A percentile compares a stretch with the other conserved stretches of the same genome.
phyloP scores from a whole-genome alignment of 306 rosid species.

The Ormosia semicastrata region DNA sequence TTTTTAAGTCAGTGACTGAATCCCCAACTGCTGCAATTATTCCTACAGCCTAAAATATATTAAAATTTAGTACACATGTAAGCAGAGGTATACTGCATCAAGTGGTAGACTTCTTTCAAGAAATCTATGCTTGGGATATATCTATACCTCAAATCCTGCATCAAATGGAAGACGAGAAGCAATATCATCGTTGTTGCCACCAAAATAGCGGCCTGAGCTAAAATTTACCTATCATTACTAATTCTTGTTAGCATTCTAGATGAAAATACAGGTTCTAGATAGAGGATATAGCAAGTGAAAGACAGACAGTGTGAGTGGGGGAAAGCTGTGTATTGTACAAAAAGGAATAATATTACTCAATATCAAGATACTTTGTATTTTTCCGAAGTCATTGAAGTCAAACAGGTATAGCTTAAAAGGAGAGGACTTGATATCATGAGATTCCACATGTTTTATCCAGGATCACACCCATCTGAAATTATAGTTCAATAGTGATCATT shows the following conservation, averaged over 20 bases:
- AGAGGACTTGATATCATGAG: slow-evolving; percentile 11
- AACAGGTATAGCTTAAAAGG: background rate
- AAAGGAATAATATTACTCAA: background rate
- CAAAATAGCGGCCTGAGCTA: slow-evolving; percentile 93
- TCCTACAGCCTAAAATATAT: slow-evolving; percentile 75
- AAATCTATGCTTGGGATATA: slow-evolving; percentile 7
- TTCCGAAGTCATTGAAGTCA: background rate
- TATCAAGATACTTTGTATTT: background rate
- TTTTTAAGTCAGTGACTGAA: slow-evolving; percentile 62
- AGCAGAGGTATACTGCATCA: slow-evolving; percentile 17
- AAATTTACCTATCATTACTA: slow-evolving; percentile 74
- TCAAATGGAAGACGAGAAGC: slow-evolving; percentile 80
- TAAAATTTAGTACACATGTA: slow-evolving; percentile 6
- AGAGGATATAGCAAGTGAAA: background rate
- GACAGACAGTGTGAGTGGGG: background rate
- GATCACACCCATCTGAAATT: background rate
- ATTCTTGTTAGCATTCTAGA: slow-evolving; percentile 30
- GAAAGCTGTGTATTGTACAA: slow-evolving; percentile 9
- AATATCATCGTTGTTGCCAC: slow-evolving; percentile 49
- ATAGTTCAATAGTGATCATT: background rate
- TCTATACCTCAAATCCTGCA: slow-evolving; percentile 94
- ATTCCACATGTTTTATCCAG: slow-evolving; percentile 1
- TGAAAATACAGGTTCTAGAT: slow-evolving; percentile 3
- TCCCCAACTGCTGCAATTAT: slow-evolving; percentile 87
- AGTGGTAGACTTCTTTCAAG: background rate